phyloP scores from a whole-genome alignment of 805 yeast species.

The Hanseniaspora occidentalis region DNA sequence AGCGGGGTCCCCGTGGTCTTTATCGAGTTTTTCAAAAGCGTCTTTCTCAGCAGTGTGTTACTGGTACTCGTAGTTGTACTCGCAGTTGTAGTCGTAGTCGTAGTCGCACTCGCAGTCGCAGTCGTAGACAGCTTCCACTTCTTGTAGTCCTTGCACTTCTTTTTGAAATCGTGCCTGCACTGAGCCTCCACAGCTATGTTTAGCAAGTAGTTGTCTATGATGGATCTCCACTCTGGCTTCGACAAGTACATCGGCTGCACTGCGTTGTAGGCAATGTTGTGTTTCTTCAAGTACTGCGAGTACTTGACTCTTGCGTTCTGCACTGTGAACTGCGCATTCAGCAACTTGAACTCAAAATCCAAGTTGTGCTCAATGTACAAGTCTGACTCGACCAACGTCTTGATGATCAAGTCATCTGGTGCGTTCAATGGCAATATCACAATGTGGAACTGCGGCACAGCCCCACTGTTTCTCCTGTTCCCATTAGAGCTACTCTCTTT shows the following conservation, averaged over 20 bases:
- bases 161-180: constrained; percentile 52
- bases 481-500: constrained; percentile 6
- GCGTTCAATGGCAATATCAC: constrained; percentile 41
- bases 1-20: too few species aligned
- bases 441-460: constrained; percentile 31
- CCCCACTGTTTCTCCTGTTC: constrained; percentile 17
- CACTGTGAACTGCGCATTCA: constrained; percentile 53
- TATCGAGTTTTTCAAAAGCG: constrained; percentile 21
- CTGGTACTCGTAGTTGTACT: constrained; percentile 11
- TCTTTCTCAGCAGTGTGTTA: constrained; percentile 19
- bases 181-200: constrained; percentile 61
- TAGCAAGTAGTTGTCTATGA: constrained; percentile 55
- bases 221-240: constrained; percentile 58
- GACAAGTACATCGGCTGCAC: constrained; percentile 25
- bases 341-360: constrained; percentile 38
- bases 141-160: constrained; percentile 35
- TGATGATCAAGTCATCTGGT: constrained; percentile 35
- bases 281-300: constrained; percentile 20
- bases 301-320: constrained; percentile 34
- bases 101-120: constrained; percentile 12
- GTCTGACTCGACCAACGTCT: constrained; percentile 42
- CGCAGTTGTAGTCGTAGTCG: constrained; percentile 21
- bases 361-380: constrained; percentile 53
- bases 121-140: constrained; percentile 23
- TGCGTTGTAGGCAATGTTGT: constrained; percentile 23